A percentile compares a stretch with the other conserved stretches of the same genome.
phyloP scores from a whole-genome alignment of 345 rosid species.

The Salix purpurea region DNA sequence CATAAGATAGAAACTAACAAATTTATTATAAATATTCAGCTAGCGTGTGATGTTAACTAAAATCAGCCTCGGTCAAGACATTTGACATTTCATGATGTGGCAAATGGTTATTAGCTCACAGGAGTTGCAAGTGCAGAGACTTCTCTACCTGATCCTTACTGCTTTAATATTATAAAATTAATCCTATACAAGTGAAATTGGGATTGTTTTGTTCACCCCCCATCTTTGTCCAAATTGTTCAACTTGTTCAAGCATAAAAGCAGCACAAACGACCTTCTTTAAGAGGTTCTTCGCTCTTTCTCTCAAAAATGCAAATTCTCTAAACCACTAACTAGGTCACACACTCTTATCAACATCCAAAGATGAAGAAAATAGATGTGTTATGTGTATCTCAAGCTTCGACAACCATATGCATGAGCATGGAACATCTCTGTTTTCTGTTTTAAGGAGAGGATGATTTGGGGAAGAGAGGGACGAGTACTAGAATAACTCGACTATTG shows the following conservation, averaged over 20 bases:
- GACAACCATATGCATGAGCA: constrained; percentile 61
- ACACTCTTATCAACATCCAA: constrained; percentile 14
- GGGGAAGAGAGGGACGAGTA: no score
- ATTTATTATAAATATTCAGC: no score
- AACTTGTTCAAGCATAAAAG: constrained; percentile 12
- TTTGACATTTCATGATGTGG: background rate
- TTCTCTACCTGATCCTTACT: background rate
- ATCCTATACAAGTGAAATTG: background rate
- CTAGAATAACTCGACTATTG: no score
- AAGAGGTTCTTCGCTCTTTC: constrained; percentile 11
- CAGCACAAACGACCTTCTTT: constrained; percentile 15
- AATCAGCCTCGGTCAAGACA: background rate
- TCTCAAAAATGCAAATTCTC: constrained; percentile 22
- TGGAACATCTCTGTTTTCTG: constrained; percentile 22
- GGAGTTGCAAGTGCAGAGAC: background rate
- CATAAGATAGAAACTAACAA: no score
- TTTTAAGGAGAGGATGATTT: no score
- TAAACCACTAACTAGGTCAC: constrained; percentile 16
- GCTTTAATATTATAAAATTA: background rate
- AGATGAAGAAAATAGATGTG: constrained; percentile 47
- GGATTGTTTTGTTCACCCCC: background rate
- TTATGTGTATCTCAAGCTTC: constrained; percentile 88
- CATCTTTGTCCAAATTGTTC: background rate
- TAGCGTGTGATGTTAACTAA: fast-evolving
- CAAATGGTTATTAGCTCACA: background rate